Base-by-base conservation (phyloP, 2,329 filamentous ascomycete species). In the Cordyceps militaris region DNA sequence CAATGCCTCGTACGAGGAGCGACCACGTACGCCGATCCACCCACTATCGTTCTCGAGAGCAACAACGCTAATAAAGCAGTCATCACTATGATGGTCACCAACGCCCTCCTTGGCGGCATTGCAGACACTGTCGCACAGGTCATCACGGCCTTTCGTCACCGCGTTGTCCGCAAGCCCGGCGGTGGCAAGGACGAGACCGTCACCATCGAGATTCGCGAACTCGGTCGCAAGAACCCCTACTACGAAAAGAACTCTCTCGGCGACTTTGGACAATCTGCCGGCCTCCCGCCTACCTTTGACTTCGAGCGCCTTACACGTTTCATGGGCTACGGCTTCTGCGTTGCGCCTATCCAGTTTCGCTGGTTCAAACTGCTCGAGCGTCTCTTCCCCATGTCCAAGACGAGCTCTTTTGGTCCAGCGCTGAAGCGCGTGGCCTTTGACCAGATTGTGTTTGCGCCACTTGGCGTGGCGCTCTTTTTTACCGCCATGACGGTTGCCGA, bases 21-120 rank as follows among this genome's bases (percentile, higher is more conserved):
- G 89, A 69, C 94, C 93, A 68, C 79, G 89, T 92, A 79, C 64
- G 81, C 70, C 55, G 21, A 23, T 48, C 55, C 44, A 38, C 24
- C 4, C 10, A 3, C 13, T 28, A 21, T 23, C 23, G 7, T 24
- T 28, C 26, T 28, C 23, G 23, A 21, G 24, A 40, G 21, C 24
- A 52, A 53, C 30, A 49, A 48, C 48, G 54, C 49, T 58, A 34
- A 30, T 26, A 34, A 38, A 53, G 59, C 69, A 89, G 89, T 99
- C 43, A 83, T 99, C 67, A 99, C 94, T 61, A 99, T 96, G 74
- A 99, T 99, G 93, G 90, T 97, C 69, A 96, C 93, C 71, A 99
- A 99, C 76, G 89, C 94, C 64, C 87, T 97, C 58, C 85, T 99
- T 59, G 91, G 91, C 75, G 94, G 94, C 66, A 87, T 99, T 65